Evolutionary conservation across 768 basidiomycete genomes (phyloP).

Genomic region (Suillus brevipes): DNA sequence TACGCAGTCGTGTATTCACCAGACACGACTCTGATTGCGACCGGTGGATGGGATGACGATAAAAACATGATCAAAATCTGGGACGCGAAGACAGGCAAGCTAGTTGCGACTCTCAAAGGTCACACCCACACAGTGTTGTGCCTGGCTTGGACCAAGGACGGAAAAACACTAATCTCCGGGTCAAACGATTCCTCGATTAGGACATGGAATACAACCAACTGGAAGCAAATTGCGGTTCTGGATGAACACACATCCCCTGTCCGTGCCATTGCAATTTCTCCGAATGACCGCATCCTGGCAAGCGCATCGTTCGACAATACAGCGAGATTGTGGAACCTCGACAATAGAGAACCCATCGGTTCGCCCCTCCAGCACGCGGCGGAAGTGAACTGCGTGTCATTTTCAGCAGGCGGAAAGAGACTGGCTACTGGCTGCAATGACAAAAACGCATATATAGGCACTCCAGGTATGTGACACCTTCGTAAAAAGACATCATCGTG

Average conservation of each 20-base stretch:
- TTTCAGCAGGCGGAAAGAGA: not conserved
- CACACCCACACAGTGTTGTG: not conserved
- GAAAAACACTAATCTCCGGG: conserved; percentile 2
- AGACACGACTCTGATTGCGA: conserved; percentile 4
- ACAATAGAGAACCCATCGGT: not conserved
- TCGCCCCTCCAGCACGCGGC: not conserved
- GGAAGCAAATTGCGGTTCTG: not conserved
- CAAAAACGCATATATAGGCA: not conserved
- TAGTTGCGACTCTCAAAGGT: not conserved
- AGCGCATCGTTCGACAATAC: conserved; percentile 10
- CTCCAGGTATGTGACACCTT: no score
- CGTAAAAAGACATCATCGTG: no score
- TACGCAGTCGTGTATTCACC: not conserved
- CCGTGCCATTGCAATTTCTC: conserved; percentile 2
- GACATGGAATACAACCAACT: not conserved
- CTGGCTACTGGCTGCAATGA: not conserved
- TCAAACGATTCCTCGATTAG: not conserved
- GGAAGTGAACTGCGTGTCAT: not conserved
- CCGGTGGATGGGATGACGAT: no score
- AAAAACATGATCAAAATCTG: not conserved
- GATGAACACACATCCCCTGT: conserved; percentile 3
- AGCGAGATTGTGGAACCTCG: not conserved
- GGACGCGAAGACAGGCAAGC: conserved; percentile 2
- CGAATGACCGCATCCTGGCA: conserved; percentile 3
- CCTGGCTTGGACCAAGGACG: not conserved